Conservation (phyloP, 2,329 filamentous ascomycete species). For the Aurifilum marmelostoma region DNA sequence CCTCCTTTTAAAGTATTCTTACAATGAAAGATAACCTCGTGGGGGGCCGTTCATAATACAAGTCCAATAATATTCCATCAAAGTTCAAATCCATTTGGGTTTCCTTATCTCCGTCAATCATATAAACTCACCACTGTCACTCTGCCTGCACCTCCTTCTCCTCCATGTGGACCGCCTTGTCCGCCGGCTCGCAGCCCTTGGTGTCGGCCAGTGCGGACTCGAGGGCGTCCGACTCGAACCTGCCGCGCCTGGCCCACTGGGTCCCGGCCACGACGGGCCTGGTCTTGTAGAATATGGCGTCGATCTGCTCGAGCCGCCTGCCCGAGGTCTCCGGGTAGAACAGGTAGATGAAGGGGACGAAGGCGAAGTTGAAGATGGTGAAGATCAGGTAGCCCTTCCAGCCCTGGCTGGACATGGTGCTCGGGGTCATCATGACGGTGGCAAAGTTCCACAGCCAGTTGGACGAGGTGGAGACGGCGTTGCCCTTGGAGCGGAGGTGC, state of each 20-base stretch:
- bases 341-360: slow-evolving; percentile 33
- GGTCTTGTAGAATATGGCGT: slow-evolving; percentile 28
- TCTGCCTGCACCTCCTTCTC: neutral
- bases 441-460: slow-evolving; percentile 34
- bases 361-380: slow-evolving; percentile 33
- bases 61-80: too few relatives aligned
- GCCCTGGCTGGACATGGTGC: slow-evolving; percentile 28
- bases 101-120: too few relatives aligned
- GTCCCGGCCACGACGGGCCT: slow-evolving; percentile 9
- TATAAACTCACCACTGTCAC: neutral
- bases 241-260: slow-evolving; percentile 16
- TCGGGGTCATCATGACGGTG: slow-evolving; percentile 33
- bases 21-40: too few relatives aligned
- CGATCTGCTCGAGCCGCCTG: slow-evolving; percentile 38
- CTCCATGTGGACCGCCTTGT: neutral
- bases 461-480: slow-evolving; percentile 30
- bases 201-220: slow-evolving; percentile 13
- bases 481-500: slow-evolving; percentile 28
- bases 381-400: slow-evolving; percentile 34
- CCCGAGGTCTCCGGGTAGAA: slow-evolving; percentile 39
- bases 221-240: slow-evolving; percentile 15
- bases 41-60: too few relatives aligned
- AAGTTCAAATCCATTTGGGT: too few relatives aligned
- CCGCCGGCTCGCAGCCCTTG: neutral
- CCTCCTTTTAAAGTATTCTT: too few relatives aligned